Conservation (phyloP, 805 yeast genomes). For the Ogataea glucozyma region DNA sequence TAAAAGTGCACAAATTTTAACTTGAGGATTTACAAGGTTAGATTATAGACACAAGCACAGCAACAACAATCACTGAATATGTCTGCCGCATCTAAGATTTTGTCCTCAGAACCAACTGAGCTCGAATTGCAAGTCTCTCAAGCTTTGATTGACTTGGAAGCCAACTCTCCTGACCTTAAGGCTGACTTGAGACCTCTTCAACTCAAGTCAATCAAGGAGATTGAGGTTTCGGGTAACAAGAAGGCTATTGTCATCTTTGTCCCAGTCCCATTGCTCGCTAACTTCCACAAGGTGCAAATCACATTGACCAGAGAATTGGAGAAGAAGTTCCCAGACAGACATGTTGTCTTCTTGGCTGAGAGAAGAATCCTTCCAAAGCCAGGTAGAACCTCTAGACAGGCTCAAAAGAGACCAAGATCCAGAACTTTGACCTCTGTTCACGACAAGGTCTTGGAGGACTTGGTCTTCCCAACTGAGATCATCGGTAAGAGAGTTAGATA, state of each 20-base stretch:
- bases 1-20: constrained; percentile 3
- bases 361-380: constrained; percentile 99
- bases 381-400: constrained; percentile 89
- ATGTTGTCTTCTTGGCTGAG: constrained; percentile 98
- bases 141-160: constrained; percentile 95
- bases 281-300: constrained; percentile 96
- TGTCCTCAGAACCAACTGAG: constrained; percentile 94
- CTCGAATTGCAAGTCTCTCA: constrained; percentile 99
- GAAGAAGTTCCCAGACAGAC: constrained; percentile 99
- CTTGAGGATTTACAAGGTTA: constrained; percentile 1
- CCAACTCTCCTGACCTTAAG: constrained; percentile 91
- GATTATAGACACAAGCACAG: constrained; percentile 2
- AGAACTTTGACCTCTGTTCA: constrained; percentile 99
- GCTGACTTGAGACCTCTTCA: constrained; percentile 98
- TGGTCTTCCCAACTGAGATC: constrained; percentile 99
- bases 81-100: constrained; percentile 97
- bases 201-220: constrained; percentile 97
- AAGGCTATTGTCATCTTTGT: constrained; percentile 97
- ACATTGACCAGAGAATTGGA: constrained; percentile 99
- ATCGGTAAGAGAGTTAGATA: constrained; percentile 99
- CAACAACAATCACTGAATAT: constrained; percentile 42
- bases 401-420: constrained; percentile 99
- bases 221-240: constrained; percentile 97
- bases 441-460: constrained; percentile 97
- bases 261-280: constrained; percentile 90